Evolutionary conservation across 2,329 filamentous ascomycete species (phyloP).

Genomic region (Botrytis byssoidea): DNA sequence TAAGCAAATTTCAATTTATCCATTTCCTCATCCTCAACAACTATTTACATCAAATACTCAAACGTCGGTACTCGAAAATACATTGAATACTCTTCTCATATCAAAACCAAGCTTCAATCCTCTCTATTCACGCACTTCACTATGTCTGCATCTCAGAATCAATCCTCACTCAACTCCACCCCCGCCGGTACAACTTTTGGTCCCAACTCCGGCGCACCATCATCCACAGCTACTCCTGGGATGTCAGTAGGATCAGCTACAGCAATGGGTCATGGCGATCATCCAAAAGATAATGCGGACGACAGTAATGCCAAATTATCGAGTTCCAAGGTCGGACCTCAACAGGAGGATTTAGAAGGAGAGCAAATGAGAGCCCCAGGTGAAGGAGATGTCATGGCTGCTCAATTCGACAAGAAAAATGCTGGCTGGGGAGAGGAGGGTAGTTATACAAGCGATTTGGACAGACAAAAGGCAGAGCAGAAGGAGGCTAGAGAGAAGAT

Average conservation of each 20-base stretch:
- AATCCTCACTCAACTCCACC: slow-evolving; percentile 32
- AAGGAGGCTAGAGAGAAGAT: slow-evolving; percentile 35
- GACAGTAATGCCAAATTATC: slow-evolving; percentile 33
- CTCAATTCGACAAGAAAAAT: slow-evolving; percentile 38
- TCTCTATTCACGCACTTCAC: slow-evolving; percentile 18
- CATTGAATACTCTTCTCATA: neutral
- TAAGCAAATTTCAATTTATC: neutral
- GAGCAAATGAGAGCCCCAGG: slow-evolving; percentile 36
- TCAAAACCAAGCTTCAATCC: neutral
- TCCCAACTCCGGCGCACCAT: slow-evolving; percentile 27
- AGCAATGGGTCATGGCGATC: slow-evolving; percentile 36
- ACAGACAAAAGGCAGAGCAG: slow-evolving; percentile 39
- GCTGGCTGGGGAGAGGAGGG: slow-evolving; percentile 38
- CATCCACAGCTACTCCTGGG: slow-evolving; percentile 31
- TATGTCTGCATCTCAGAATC: slow-evolving; percentile 37
- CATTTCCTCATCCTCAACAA: neutral
- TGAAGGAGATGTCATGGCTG: slow-evolving; percentile 38
- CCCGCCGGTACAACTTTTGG: slow-evolving; percentile 30
- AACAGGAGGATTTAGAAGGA: slow-evolving; percentile 38
- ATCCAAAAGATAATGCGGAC: slow-evolving; percentile 36
- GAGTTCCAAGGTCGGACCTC: slow-evolving; percentile 33
- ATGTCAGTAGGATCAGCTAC: slow-evolving; percentile 36
- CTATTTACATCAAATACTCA: neutral
- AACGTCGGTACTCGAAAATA: neutral
- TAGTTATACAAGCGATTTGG: slow-evolving; percentile 36